A percentile compares a stretch with the other conserved stretches of the same genome.
These are phyloP conservation scores for Lentinula raphanica DNA, from an alignment of 768 basidiomycete species.

Conservation along the genomic window DNA sequence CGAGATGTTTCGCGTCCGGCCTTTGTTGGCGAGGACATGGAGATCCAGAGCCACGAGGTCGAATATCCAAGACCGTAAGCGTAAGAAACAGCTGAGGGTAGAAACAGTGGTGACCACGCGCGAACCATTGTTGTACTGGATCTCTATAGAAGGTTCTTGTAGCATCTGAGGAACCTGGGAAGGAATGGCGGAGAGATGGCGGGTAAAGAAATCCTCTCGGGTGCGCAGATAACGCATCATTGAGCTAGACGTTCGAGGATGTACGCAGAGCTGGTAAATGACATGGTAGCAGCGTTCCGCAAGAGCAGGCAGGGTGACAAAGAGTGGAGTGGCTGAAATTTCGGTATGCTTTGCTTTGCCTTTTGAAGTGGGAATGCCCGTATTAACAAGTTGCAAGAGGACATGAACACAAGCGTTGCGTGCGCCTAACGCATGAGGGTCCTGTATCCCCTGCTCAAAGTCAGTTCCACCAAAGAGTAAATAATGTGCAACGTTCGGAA, in stretches of 20 bases:
- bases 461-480: conserved; percentile 67
- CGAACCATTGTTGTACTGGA: conserved; percentile 68
- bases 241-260: conserved; percentile 74
- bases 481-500: conserved; percentile 86
- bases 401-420: conserved; percentile 73
- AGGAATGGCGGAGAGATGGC: conserved; percentile 77
- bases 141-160: conserved; percentile 49
- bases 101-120: conserved; percentile 64
- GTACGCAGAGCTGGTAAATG: conserved; percentile 82
- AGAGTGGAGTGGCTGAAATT: conserved; percentile 46
- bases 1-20: conserved; percentile 65
- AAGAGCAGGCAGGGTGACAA: conserved; percentile 61
- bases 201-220: conserved; percentile 82
- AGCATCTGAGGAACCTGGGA: conserved; percentile 49
- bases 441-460: conserved; percentile 65
- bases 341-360: conserved; percentile 29
- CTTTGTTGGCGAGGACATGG: conserved; percentile 76
- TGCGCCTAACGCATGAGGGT: conserved; percentile 70
- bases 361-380: conserved; percentile 60
- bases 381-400: conserved; percentile 70
- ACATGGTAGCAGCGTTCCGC: conserved; percentile 85
- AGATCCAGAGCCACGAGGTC: conserved; percentile 85
- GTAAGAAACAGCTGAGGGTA: conserved; percentile 70
- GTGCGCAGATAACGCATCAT: conserved; percentile 84
- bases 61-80: conserved; percentile 77